Conservation (phyloP, 495 filamentous ascomycete genomes). For the Melanomma pulvis-pyrius region DNA sequence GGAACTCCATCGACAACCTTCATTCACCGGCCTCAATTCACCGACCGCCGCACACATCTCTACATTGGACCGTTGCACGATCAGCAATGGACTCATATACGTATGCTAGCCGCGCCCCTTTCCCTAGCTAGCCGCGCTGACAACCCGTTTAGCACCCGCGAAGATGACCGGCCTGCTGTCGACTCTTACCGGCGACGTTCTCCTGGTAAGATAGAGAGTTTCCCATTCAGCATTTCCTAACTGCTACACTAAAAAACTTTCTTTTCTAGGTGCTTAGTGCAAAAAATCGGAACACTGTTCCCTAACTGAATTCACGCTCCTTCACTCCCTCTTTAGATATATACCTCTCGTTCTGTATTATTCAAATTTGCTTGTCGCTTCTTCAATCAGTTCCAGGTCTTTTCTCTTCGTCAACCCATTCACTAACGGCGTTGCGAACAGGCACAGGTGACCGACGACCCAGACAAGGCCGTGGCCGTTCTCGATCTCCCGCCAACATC, state of each 20-base stretch:
- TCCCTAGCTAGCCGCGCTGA: background rate
- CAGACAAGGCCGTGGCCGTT: conserved; percentile 55
- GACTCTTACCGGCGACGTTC: conserved; percentile 43
- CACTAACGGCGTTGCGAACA: conserved; percentile 10
- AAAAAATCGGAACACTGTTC: background rate
- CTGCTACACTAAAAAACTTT: background rate
- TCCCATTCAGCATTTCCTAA: background rate
- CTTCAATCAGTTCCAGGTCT: background rate
- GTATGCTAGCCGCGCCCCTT: conserved; percentile 21
- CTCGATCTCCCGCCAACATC: conserved; percentile 52
- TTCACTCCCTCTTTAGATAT: background rate
- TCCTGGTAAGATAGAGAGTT: conserved; percentile 36
- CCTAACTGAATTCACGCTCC: background rate
- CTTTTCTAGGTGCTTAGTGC: background rate
- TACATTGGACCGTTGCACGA: background rate
- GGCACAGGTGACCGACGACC: conserved; percentile 50
- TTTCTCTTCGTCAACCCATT: background rate
- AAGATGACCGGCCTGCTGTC: conserved; percentile 25
- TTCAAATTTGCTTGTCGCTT: background rate
- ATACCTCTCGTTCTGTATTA: background rate
- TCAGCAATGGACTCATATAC: conserved; percentile 37
- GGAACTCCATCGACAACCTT: background rate
- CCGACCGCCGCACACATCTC: background rate
- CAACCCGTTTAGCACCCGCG: conserved; percentile 13
- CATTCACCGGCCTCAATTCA: background rate